Percentiles rank a stretch among this genome's conserved stretches.
Evolutionary conservation across 768 basidiomycete genomes (phyloP).

Genomic region (Sporobolomyces roseus): DNA sequence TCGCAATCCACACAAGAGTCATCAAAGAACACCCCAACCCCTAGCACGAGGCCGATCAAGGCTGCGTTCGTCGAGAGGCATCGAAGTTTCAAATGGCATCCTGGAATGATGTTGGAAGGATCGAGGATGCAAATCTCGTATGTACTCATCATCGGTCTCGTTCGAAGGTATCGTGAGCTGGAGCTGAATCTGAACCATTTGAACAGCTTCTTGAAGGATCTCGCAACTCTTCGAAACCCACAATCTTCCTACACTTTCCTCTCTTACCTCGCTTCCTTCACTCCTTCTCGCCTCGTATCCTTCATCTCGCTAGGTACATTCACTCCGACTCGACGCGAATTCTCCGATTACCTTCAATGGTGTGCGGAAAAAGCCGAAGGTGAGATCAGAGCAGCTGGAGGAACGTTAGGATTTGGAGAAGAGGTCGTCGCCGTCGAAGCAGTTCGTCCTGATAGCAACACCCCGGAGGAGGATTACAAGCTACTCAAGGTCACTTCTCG

Average conservation of each 20-base stretch:
- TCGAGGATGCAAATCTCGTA: conserved; percentile 59
- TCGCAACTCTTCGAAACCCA: conserved; percentile 57
- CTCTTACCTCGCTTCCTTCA: conserved; percentile 54
- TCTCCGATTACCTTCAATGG: conserved; percentile 58
- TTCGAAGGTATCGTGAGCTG: neutral
- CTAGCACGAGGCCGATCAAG: conserved; percentile 46
- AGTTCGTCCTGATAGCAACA: conserved; percentile 36
- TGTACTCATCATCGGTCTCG: neutral
- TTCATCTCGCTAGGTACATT: conserved; percentile 59
- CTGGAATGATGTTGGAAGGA: conserved; percentile 58
- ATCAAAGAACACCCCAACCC: too few relatives aligned
- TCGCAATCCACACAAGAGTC: neutral
- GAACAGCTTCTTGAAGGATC: conserved; percentile 50
- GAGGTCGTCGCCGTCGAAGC: conserved; percentile 52
- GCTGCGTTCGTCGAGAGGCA: conserved; percentile 55
- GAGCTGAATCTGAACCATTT: conserved; percentile 46
- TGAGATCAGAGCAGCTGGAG: conserved; percentile 47
- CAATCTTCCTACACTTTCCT: conserved; percentile 55
- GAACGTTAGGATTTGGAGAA: conserved; percentile 54
- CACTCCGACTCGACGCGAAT: conserved; percentile 57
- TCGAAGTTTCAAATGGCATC: conserved; percentile 57
- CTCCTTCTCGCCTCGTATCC: conserved; percentile 53
- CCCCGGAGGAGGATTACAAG: conserved; percentile 1
- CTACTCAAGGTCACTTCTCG: conserved; percentile 24
- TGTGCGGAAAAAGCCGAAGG: conserved; percentile 54